Evolutionary conservation across 179 eudicot genomes (phyloP), one percentile per base, ranked within the genome.

Genomic region (Patellifolia procumbens): DNA sequence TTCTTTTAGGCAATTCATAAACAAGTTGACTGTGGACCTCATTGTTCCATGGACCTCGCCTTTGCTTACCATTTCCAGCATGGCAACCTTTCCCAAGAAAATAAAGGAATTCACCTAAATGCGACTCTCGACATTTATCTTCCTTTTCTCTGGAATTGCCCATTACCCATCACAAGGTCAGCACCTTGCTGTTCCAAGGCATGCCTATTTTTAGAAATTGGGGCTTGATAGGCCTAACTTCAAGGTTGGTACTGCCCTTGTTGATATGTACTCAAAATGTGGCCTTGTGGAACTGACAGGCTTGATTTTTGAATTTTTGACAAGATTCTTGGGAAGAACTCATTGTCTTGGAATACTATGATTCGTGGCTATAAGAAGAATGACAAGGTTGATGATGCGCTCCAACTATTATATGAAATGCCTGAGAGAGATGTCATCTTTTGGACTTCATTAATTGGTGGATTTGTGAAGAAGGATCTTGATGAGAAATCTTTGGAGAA

Each of bases 341-440:
- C 80, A 28, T 78, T 88, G 9, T 73, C 94, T 69, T 91, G 97
- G 97, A 91, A 91, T 68, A 88, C 88, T 45, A 83, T 90, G 92
- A 79, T 90, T 76, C 82, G 86, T 81, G 92, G 92, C 76, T 87
- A 84, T 72, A 86, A 86, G 92, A 90, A 87, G 82, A 81, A n/a
- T n/a, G n/a, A n/a, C n/a, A n/a, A n/a, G n/a, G n/a, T n/a, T n/a
- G n/a, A n/a, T n/a, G n/a, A n/a, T 34, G 91, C 91, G 6, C 26
- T 86, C 37, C 69, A 76, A 32, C 53, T 91, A 89, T 91, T 91
- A 62, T 87, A 87, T 74, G 85, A 88, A 91, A 90, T 90, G 94
- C 88, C 92, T 51, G 68, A 69, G 12, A 87, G 89, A 85, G 92
- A 88, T 58, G 88, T 32, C 19, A 78, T 90, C 43, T 87, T 93